Percentiles rank a stretch among this genome's conserved stretches.
These are phyloP conservation scores for Colletotrichum australisinense DNA, from an alignment of 2,329 filamentous ascomycete genomes.

Conservation along the genomic window DNA sequence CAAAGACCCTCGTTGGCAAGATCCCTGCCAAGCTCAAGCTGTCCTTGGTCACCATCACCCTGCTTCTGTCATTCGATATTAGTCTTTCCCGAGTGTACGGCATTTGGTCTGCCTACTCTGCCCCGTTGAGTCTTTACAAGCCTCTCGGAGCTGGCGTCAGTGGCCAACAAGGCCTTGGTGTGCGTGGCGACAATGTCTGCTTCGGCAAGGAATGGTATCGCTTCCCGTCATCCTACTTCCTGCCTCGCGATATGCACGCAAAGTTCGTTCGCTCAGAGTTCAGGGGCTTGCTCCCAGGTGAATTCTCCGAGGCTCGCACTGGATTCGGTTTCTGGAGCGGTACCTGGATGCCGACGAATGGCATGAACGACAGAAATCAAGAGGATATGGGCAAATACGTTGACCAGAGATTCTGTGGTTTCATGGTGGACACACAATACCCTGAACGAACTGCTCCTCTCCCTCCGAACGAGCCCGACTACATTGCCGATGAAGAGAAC, in stretches of 20 bases:
- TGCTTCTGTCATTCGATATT: slow-evolving; percentile 73
- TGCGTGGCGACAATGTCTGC: slow-evolving; percentile 79
- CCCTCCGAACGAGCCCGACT: slow-evolving; percentile 82
- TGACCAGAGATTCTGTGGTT: slow-evolving; percentile 79
- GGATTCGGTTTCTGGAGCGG: slow-evolving; percentile 82
- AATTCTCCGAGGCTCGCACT: slow-evolving; percentile 81
- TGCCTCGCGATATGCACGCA: slow-evolving; percentile 84
- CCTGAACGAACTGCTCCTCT: slow-evolving; percentile 61
- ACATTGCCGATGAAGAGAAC: slow-evolving; percentile 75
- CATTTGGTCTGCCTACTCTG: slow-evolving; percentile 83
- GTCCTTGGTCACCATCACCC: slow-evolving; percentile 65
- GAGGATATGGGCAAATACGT: slow-evolving; percentile 91
- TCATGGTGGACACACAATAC: slow-evolving; percentile 89
- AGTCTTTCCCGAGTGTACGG: slow-evolving; percentile 80
- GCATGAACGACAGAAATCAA: slow-evolving; percentile 92
- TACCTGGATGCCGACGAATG: slow-evolving; percentile 83
- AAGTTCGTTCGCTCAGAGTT: slow-evolving; percentile 96
- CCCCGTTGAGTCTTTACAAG: slow-evolving; percentile 78
- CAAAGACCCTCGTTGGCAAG: slow-evolving; percentile 74
- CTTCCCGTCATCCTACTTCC: slow-evolving; percentile 92
- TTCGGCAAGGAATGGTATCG: slow-evolving; percentile 99
- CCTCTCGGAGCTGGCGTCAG: slow-evolving; percentile 68
- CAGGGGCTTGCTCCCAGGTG: slow-evolving; percentile 86
- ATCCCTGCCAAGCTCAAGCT: slow-evolving; percentile 84
- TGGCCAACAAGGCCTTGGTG: slow-evolving; percentile 61